Conservation (phyloP, 23 red algal species). For the Gracilaria caudata region DNA sequence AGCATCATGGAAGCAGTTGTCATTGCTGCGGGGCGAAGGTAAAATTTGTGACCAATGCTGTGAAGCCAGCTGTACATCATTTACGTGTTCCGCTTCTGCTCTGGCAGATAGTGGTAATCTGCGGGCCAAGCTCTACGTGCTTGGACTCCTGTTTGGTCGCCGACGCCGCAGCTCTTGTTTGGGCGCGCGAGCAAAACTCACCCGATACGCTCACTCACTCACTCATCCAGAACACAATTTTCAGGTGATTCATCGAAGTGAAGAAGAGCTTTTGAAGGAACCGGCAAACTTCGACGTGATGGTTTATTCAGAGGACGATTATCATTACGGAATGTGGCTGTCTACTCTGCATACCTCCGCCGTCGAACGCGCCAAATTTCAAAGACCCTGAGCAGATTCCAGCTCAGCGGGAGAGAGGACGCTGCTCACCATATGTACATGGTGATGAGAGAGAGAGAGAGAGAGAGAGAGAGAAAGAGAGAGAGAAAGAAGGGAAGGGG, state of each 20-base stretch:
- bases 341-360: slow-evolving; percentile 8
- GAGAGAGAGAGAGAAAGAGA: no score
- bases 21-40: background rate
- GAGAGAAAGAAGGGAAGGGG: no score
- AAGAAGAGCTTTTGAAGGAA: slow-evolving; percentile 7
- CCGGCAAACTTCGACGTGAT: slow-evolving; percentile 19
- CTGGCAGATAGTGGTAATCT: background rate
- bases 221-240: background rate
- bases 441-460: slow-evolving; percentile 1
- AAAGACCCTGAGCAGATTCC: slow-evolving; percentile 22
- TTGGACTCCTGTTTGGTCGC: background rate
- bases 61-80: slow-evolving; percentile 42
- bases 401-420: slow-evolving; percentile 4
- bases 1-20: no score
- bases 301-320: slow-evolving; percentile 26
- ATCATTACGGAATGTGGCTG: background rate
- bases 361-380: slow-evolving; percentile 12
- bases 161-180: background rate
- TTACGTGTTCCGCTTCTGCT: slow-evolving; percentile 10
- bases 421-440: slow-evolving; percentile 30
- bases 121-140: slow-evolving; percentile 32
- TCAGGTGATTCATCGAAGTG: background rate
- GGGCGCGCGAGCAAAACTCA: background rate
- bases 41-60: slow-evolving; percentile 45
- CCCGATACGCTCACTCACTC: background rate